Base-by-base conservation (phyloP, 2,329 filamentous ascomycete species). In the Neofusicoccum parvum region DNA sequence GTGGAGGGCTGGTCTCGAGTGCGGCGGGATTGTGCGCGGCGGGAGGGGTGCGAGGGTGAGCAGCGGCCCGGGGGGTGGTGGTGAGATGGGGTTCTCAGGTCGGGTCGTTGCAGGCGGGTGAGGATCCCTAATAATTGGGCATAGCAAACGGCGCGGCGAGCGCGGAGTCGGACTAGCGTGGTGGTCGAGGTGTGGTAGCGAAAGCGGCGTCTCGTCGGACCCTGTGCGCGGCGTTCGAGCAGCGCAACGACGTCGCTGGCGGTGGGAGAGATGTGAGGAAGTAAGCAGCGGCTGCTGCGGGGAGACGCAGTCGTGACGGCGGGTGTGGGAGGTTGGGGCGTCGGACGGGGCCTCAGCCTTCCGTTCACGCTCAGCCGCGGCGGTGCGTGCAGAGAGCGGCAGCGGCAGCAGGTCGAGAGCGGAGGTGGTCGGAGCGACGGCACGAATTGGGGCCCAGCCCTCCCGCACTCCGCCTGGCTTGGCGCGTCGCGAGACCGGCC, bases 281-380 rank as follows among this genome's bases (percentile, higher is more conserved):
- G 41, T 32, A 15, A 41, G 37, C 20, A 7, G 27, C 36, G 34
- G 37, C 54, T 34, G 20, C 39, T 20, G 53, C 15, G 36, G 36
- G 48, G 15, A 37, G 32, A 36, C 14, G 41, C 12, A 48, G 50
- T 56, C 39, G 43, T 64, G 49, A 46, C 23, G 41, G 34, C 43
- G 43, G 32, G 27, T 14, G 50, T 37, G n/a, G 54, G 54, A 60
- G 43, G 56, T 60, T 48, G 56, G 56, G 41, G 56, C 37, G 20
- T 14, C 32, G 49, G 15, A 23, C 23, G 23, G n/a, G 10, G 53
- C 43, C 56, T 60, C 50, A 53, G 56, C 27, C 56, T 60, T 46
- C 43, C 14, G 37, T 37, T 14, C 39, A n/a, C 14, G 39, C 15
- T 20, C 6, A 27, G 56, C 32, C 27, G 36, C 32, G 41, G 39